phyloP scores from a whole-genome alignment of 768 basidiomycete genomes.

The Xerocomellus chrysenteron region DNA sequence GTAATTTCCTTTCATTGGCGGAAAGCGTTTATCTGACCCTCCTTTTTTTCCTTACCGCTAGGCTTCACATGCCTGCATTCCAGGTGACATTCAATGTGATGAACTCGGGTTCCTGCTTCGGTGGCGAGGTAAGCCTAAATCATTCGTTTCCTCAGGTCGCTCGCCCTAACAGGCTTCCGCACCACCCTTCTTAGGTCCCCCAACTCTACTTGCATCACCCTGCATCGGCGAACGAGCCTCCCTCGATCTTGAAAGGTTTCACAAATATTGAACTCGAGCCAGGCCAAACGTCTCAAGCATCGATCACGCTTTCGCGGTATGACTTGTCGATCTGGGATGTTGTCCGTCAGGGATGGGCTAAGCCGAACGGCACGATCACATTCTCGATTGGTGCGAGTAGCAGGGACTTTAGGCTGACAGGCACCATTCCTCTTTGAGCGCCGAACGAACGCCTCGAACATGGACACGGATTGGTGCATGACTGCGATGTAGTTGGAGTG shows the following conservation, averaged over 20 bases:
- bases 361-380: conserved; percentile 59
- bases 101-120: conserved; percentile 62
- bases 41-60: conserved; percentile 9
- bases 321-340: conserved; percentile 79
- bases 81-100: conserved; percentile 60
- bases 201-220: conserved; percentile 78
- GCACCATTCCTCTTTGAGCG: conserved; percentile 30
- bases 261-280: conserved; percentile 51
- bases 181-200: conserved; percentile 47
- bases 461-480: not conserved
- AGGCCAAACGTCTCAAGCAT: conserved; percentile 46
- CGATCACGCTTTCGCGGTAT: conserved; percentile 62
- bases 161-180: not conserved
- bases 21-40: not conserved
- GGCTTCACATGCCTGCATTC: conserved; percentile 67
- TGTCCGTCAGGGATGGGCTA: conserved; percentile 69
- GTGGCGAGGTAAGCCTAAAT: conserved; percentile 55
- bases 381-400: conserved; percentile 72
- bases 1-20: conserved; percentile 28
- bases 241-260: conserved; percentile 71
- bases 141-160: not conserved
- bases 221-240: conserved; percentile 61
- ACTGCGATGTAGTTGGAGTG: not conserved
- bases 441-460: not conserved
- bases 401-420: conserved; percentile 54